phyloP scores from a whole-genome alignment of 2,329 filamentous ascomycete genomes.

The Ophiocordyceps robertsii region DNA sequence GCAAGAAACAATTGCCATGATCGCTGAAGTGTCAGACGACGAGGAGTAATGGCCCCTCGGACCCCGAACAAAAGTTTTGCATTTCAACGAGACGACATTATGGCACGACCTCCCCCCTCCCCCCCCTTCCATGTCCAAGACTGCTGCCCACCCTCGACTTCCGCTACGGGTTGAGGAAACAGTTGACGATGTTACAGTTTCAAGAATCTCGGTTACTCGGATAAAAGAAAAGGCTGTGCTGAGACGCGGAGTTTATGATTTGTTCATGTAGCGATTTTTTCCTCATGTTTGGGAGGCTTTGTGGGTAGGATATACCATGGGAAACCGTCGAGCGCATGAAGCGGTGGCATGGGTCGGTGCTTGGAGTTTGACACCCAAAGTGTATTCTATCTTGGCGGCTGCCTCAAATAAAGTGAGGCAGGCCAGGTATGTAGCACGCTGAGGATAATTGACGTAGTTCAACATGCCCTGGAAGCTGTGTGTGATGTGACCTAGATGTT shows the following conservation, averaged over 20 bases:
- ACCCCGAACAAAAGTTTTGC: neutral
- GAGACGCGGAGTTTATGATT: neutral
- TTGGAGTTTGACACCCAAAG: neutral
- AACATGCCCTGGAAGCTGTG: no score
- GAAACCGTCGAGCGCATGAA: neutral
- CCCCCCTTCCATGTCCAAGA: neutral
- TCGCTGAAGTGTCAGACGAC: slow-evolving; percentile 18
- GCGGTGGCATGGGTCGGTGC: slow-evolving; percentile 1
- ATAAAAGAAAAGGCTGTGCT: neutral
- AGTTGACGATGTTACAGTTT: slow-evolving; percentile 9
- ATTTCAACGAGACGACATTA: neutral
- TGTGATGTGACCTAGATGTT: no score
- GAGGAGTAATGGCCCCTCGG: slow-evolving; percentile 5
- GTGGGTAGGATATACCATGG: neutral
- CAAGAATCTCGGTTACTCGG: slow-evolving; percentile 1
- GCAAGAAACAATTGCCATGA: slow-evolving; percentile 5
- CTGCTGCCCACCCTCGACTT: neutral
- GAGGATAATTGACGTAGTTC: no score
- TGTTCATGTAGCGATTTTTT: neutral
- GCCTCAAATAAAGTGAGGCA: neutral
- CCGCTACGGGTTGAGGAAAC: slow-evolving; percentile 3
- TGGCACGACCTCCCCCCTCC: neutral
- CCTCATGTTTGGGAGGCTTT: slow-evolving; percentile 1
- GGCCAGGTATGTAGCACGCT: neutral
- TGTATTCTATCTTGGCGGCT: neutral